phyloP scores from a whole-genome alignment of 1,284 basidiomycete genomes.

The Pseudozyma sp. region DNA sequence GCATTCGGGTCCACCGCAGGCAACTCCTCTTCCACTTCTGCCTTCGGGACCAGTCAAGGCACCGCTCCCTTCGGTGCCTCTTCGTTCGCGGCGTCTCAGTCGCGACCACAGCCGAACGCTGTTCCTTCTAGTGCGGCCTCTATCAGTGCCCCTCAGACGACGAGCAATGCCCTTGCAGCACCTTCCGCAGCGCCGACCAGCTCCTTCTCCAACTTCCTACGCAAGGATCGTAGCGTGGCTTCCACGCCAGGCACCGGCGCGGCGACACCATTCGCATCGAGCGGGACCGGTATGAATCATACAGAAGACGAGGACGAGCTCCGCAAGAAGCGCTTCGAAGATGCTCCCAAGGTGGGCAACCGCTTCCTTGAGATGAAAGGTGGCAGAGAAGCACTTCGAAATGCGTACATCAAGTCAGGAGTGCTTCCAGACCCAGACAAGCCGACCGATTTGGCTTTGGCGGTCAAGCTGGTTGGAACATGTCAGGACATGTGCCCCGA shows the following conservation, averaged over 20 bases:
- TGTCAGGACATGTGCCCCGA: slow-evolving; percentile 94
- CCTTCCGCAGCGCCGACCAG: slow-evolving; percentile 23
- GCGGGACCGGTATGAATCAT: neutral
- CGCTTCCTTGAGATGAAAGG: slow-evolving; percentile 54
- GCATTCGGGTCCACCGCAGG: slow-evolving; percentile 13
- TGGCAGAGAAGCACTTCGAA: slow-evolving; percentile 72
- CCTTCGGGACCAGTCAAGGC: slow-evolving; percentile 11
- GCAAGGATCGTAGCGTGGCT: slow-evolving; percentile 38
- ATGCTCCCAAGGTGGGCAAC: slow-evolving; percentile 50
- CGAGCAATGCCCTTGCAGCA: slow-evolving; percentile 1
- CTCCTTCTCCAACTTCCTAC: slow-evolving; percentile 48
- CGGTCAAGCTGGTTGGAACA: slow-evolving; percentile 88
- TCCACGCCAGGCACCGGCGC: slow-evolving; percentile 26
- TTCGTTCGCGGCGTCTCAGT: slow-evolving; percentile 10
- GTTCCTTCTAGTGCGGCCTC: neutral
- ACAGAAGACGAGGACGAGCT: slow-evolving; percentile 45
- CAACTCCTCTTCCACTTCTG: slow-evolving; percentile 6
- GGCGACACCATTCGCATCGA: neutral
- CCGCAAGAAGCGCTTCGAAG: slow-evolving; percentile 54
- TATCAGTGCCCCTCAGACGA: neutral
- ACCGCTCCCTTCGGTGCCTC: slow-evolving; percentile 16
- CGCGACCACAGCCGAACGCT: neutral
- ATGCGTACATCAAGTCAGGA: slow-evolving; percentile 82
- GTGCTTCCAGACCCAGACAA: slow-evolving; percentile 86
- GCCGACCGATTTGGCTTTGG: slow-evolving; percentile 83